phyloP scores from a whole-genome alignment of 768 basidiomycete species.

The Cystobasidium ongulense region DNA sequence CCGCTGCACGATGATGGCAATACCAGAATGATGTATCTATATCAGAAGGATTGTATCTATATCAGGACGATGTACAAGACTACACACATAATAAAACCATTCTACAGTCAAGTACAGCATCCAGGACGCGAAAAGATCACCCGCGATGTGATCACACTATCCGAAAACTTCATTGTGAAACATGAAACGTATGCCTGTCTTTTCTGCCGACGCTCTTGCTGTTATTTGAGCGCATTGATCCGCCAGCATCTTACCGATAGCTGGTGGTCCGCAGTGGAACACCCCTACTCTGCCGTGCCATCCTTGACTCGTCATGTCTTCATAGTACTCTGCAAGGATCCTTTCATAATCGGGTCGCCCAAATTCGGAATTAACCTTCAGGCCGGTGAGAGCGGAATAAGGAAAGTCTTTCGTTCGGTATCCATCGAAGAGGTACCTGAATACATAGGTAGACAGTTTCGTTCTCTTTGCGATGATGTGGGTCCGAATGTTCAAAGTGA shows the following conservation, averaged over 20 bases:
- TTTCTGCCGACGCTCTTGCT: constrained; percentile 7
- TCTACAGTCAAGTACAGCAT: too few relatives aligned
- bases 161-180: constrained; percentile 23
- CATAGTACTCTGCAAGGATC: constrained; percentile 11
- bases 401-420: constrained; percentile 20
- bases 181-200: constrained; percentile 3
- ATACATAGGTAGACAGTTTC: constrained; percentile 12
- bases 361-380: not conserved
- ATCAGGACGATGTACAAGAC: too few relatives aligned
- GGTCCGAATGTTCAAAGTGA: constrained; percentile 18
- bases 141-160: too few relatives aligned
- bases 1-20: too few relatives aligned
- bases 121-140: too few relatives aligned
- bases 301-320: constrained; percentile 19
- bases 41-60: too few relatives aligned
- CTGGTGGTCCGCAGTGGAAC: constrained; percentile 20
- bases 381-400: constrained; percentile 20
- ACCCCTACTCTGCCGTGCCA: constrained; percentile 25
- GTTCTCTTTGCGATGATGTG: constrained; percentile 18
- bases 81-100: too few relatives aligned
- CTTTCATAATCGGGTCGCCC: constrained; percentile 17
- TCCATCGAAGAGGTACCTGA: constrained; percentile 17
- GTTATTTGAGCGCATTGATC: constrained; percentile 10
- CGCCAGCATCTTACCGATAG: constrained; percentile 6
- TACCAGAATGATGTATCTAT: too few relatives aligned